Evolutionary conservation across 371 early-diverging fungal genomes (phyloP), one percentile per base, ranked within the genome.

Genomic region (Actinomortierella ambigua): DNA sequence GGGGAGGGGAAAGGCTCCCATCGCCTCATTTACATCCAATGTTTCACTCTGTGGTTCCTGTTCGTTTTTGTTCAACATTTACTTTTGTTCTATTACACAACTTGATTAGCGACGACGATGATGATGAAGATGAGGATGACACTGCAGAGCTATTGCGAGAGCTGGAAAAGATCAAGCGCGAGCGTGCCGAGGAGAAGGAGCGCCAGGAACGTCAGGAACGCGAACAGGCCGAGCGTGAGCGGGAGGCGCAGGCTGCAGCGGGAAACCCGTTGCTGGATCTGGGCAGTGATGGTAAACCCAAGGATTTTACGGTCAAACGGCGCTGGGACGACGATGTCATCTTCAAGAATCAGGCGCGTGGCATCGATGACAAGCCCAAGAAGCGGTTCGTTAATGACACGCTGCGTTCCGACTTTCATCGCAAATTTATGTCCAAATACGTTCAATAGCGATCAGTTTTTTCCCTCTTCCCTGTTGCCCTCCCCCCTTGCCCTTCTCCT

Each of bases 241-340:
- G 86, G 60, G 78, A 88, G 77, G 77, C 80, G 41, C 83, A 86
- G 55, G 82, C 82, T 39, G 66, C 91, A 69, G 81, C 83, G 0
- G 95, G 95, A 6, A 97, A 98, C 76, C 98, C 97, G 3, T 68
- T 98, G 47, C 77, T 94, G 63, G 78, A 83, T 24, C 50, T 79
- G 13, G 81, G 78, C 0, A 34, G 11, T 34, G 34, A 34, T 34
- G 34, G 34, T 34, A 75, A 73, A 23, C 68, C 83, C 48, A 84
- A 83, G 27, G 91, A 92, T 60, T 96, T 97, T 69, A 86, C 86
- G 26, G 94, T 96, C 28, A 96, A 96, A 82, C 81, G 96, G 69
- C 86, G 88, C 51, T 98, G 98, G 98, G 97, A 96, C 70, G 98
- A 97, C 59, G 98, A 97, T 77, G 97, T 97, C 53, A 89, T 97